A percentile compares a stretch with the other conserved stretches of the same genome.
Evolutionary conservation across 2,329 filamentous ascomycete species (phyloP).

Genomic region (Davidsoniella neocaledoniae): DNA sequence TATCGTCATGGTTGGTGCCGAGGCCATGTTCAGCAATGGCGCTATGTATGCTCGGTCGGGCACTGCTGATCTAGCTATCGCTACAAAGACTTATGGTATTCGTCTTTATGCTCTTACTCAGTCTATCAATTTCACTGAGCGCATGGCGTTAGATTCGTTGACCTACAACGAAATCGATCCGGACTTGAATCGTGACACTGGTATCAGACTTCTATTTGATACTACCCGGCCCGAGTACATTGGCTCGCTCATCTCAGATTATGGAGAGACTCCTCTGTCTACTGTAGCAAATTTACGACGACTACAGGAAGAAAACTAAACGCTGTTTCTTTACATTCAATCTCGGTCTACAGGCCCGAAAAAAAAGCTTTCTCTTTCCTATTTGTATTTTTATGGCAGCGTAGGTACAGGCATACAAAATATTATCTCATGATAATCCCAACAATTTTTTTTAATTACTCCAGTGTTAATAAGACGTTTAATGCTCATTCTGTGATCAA

Average conservation of each 20-base stretch:
- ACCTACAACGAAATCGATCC: slow-evolving; percentile 84
- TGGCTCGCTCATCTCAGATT: slow-evolving; percentile 78
- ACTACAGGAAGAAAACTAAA: slow-evolving; percentile 13
- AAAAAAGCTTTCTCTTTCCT: background rate
- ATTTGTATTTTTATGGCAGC: background rate
- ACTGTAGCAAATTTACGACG: slow-evolving; percentile 12
- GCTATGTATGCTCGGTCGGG: slow-evolving; percentile 76
- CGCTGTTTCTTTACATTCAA: no score
- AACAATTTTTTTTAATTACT: no score
- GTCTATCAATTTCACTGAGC: slow-evolving; percentile 78
- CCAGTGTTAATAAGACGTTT: no score
- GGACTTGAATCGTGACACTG: slow-evolving; percentile 42
- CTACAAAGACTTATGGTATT: slow-evolving; percentile 56
- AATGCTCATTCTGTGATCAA: no score
- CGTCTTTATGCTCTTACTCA: slow-evolving; percentile 84
- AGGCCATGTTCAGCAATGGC: slow-evolving; percentile 92
- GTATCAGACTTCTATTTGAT: slow-evolving; percentile 65
- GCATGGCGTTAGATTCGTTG: slow-evolving; percentile 79
- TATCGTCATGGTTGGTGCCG: slow-evolving; percentile 73
- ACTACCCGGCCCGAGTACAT: slow-evolving; percentile 78
- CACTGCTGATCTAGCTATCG: slow-evolving; percentile 72
- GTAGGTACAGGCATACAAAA: slow-evolving; percentile 1
- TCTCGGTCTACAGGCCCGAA: background rate
- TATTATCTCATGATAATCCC: background rate
- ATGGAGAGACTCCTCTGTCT: slow-evolving; percentile 33